Conservation (phyloP, 345 rosid genomes). For the Schrenkiella parvula region DNA sequence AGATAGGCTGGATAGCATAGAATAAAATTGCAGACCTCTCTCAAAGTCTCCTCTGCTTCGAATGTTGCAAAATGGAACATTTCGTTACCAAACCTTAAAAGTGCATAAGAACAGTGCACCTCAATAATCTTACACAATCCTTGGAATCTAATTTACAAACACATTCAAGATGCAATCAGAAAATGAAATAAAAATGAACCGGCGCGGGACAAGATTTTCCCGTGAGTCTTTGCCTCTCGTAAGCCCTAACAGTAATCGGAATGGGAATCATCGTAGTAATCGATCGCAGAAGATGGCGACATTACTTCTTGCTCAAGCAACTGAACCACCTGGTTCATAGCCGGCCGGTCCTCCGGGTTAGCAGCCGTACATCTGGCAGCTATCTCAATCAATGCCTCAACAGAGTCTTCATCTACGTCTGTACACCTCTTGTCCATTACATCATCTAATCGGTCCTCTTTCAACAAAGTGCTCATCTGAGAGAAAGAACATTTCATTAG, state of each 20-base stretch:
- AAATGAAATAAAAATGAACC: not conserved
- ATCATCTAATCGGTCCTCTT: slow-evolving; percentile 67
- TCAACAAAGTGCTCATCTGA: slow-evolving; percentile 76
- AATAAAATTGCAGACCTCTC: not conserved
- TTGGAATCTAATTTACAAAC: slow-evolving; percentile 23
- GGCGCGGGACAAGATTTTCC: not conserved
- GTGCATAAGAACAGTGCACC: slow-evolving; percentile 25
- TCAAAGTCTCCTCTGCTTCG: not conserved
- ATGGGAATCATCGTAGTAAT: slow-evolving; percentile 75
- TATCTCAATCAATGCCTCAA: slow-evolving; percentile 76
- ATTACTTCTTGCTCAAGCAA: slow-evolving; percentile 87
- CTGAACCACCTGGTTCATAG: slow-evolving; percentile 86
- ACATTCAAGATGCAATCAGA: not conserved
- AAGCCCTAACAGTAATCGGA: slow-evolving; percentile 57
- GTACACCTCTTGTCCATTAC: slow-evolving; percentile 66
- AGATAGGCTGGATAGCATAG: not conserved
- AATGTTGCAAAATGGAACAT: not conserved
- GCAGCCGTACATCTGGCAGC: slow-evolving; percentile 82
- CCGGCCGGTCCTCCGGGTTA: slow-evolving; percentile 72
- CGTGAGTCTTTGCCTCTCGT: not conserved
- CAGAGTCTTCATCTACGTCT: slow-evolving; percentile 58
- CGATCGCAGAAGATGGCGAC: slow-evolving; percentile 80
- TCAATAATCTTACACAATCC: slow-evolving; percentile 5
- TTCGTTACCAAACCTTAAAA: not conserved
- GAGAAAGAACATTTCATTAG: not conserved